These are phyloP conservation scores for Cajanus cajan DNA, from an alignment of 306 rosid genomes.

Conservation along the genomic window DNA sequence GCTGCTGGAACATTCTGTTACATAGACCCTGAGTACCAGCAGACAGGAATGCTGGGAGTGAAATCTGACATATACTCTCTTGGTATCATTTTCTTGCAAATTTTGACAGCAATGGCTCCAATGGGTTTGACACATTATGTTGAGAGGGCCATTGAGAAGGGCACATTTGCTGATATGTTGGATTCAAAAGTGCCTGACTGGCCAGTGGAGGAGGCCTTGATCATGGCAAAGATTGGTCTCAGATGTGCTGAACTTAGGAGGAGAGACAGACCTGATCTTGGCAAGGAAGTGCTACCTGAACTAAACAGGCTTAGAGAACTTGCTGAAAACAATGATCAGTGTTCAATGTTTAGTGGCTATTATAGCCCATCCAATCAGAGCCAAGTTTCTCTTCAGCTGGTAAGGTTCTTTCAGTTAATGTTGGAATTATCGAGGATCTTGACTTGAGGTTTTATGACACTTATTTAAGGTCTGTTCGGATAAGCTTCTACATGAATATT, in stretches of 20 bases:
- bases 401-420: neutral
- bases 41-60: conserved; percentile 46
- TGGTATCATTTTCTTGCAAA: conserved; percentile 45
- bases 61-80: conserved; percentile 51
- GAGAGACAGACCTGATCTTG: conserved; percentile 49
- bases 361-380: conserved; percentile 30
- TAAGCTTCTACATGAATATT: too few relatives aligned
- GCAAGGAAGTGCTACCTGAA: conserved; percentile 37
- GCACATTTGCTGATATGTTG: conserved; percentile 31
- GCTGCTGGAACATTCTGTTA: conserved; percentile 48
- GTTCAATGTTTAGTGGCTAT: neutral
- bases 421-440: neutral
- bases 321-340: conserved; percentile 19
- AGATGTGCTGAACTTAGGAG: conserved; percentile 40
- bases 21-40: conserved; percentile 52
- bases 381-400: conserved; percentile 43
- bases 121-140: conserved; percentile 51
- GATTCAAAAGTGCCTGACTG: conserved; percentile 39
- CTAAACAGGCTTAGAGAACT: conserved; percentile 28
- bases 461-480: neutral
- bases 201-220: conserved; percentile 39
- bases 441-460: neutral
- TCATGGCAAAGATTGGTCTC: conserved; percentile 33
- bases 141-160: conserved; percentile 37
- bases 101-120: conserved; percentile 42